Conservation (phyloP, 176 grass and related monocot species). For the Raddia distichophylla region DNA sequence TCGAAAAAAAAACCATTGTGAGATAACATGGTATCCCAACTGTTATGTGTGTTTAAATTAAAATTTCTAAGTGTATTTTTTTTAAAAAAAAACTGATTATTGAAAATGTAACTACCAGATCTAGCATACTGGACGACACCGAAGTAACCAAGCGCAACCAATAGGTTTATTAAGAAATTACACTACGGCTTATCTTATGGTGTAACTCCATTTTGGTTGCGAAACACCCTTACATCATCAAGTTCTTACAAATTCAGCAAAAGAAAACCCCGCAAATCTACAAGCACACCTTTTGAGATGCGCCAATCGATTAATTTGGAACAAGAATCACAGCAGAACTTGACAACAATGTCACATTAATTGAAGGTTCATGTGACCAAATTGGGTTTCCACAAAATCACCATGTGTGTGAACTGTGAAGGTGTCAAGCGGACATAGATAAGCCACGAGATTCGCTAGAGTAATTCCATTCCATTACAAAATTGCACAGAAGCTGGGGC, state of each 20-base stretch:
- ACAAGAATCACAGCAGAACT: not conserved
- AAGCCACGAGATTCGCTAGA: not conserved
- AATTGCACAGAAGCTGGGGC: not conserved
- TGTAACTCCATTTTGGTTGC: not conserved
- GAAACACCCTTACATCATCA: not conserved
- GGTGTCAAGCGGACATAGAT: not conserved
- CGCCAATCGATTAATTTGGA: not conserved
- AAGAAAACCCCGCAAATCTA: not conserved
- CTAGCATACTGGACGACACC: not conserved
- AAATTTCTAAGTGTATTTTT: not conserved
- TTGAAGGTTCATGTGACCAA: not conserved
- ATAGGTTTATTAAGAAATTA: slow-evolving; percentile 2
- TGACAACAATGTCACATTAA: slow-evolving; percentile 3
- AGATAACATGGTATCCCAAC: not conserved
- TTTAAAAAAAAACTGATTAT: too few species aligned
- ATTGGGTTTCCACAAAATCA: not conserved
- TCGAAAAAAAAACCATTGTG: not conserved
- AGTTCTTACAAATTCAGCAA: not conserved
- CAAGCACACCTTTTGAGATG: not conserved
- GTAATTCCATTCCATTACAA: slow-evolving; percentile 1
- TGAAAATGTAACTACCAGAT: not conserved
- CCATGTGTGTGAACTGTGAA: not conserved
- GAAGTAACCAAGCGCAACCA: not conserved
- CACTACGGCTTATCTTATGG: not conserved
- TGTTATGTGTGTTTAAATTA: not conserved